These are phyloP conservation scores for Coffea eugenioides DNA, from an alignment of 257 asterid species.

Conservation along the genomic window DNA sequence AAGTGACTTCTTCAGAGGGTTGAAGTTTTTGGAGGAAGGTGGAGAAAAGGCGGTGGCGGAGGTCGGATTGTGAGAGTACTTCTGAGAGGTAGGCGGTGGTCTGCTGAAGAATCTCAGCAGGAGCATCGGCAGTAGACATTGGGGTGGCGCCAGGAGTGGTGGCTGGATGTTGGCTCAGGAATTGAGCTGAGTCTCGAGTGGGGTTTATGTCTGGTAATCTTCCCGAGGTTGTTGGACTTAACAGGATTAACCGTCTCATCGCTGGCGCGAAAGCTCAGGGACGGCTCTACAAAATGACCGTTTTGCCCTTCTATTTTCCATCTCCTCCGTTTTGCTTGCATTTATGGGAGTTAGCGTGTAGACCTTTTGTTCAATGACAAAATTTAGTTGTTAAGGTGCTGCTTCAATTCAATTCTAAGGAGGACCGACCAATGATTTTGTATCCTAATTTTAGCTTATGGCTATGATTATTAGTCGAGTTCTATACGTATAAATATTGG, in stretches of 20 bases:
- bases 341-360: neutral
- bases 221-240: neutral
- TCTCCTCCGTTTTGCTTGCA: neutral
- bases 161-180: neutral
- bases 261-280: constrained; percentile 21
- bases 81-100: constrained; percentile 49
- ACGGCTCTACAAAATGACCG: constrained; percentile 4
- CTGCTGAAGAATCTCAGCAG: constrained; percentile 48
- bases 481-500: neutral
- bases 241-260: neutral
- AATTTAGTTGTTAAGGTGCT: neutral
- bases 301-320: neutral
- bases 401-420: neutral
- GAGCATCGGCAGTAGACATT: constrained; percentile 42
- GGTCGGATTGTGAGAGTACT: constrained; percentile 41
- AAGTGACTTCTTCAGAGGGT: constrained; percentile 24
- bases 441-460: neutral
- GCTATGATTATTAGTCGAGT: neutral
- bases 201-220: constrained; percentile 1
- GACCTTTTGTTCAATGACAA: neutral
- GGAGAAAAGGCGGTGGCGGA: constrained; percentile 48
- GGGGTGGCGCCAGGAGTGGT: constrained; percentile 6
- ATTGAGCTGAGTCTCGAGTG: neutral
- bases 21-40: constrained; percentile 39
- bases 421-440: neutral